Evolutionary conservation across 108 stramenopile species (phyloP).

Genomic region (Phaeodactylum tricornutum): DNA sequence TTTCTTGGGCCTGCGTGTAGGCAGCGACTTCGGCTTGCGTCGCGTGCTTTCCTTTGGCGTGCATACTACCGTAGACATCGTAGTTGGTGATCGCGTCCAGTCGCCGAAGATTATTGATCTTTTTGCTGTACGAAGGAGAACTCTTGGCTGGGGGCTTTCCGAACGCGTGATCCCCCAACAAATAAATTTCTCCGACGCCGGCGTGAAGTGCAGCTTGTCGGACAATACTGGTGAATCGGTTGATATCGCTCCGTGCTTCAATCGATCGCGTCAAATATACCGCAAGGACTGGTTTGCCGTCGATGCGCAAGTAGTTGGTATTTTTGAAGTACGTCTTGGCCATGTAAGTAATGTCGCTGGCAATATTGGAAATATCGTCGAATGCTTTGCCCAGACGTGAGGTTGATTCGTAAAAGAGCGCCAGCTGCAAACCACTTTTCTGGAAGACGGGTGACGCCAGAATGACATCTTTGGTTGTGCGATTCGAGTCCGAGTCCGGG

Average conservation of each 20-base stretch:
- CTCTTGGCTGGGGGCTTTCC: constrained; percentile 17
- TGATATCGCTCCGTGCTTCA: constrained; percentile 6
- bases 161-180: constrained; percentile 32
- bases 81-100: constrained; percentile 40
- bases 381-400: too few species aligned
- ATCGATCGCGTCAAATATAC: constrained; percentile 27
- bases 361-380: constrained; percentile 2
- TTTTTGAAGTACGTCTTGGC: constrained; percentile 18
- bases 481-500: constrained; percentile 10
- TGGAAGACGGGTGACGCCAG: constrained; percentile 6
- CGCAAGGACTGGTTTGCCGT: constrained; percentile 25
- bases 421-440: constrained; percentile 9
- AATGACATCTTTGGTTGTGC: constrained; percentile 15
- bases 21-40: constrained; percentile 9
- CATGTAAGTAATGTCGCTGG: neutral
- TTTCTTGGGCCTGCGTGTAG: constrained; percentile 7
- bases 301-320: constrained; percentile 32
- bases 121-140: neutral
- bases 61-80: constrained; percentile 24
- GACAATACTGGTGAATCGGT: constrained; percentile 1
- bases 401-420: constrained; percentile 29
- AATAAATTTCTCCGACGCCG: constrained; percentile 12
- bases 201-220: too few species aligned
- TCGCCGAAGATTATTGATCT: constrained; percentile 1
- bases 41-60: constrained; percentile 8